phyloP scores from a whole-genome alignment of 2,329 filamentous ascomycete genomes.

The Huntiella omanensis region DNA sequence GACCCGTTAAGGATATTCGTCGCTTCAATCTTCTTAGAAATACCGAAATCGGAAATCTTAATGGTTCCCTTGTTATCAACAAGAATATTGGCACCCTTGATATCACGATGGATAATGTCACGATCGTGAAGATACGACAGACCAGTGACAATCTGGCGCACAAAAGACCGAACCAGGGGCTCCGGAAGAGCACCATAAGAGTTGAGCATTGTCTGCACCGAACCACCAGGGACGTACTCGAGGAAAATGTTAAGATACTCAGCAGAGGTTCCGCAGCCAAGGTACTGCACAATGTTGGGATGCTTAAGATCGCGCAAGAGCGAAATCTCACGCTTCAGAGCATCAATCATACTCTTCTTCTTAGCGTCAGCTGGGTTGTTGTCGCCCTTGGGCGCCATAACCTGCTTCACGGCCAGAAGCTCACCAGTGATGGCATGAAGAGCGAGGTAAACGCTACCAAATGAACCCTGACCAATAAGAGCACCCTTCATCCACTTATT shows the following conservation, averaged over 20 bases:
- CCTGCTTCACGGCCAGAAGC: slow-evolving; percentile 95
- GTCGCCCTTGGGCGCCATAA: slow-evolving; percentile 67
- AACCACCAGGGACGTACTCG: slow-evolving; percentile 93
- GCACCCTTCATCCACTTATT: slow-evolving; percentile 99
- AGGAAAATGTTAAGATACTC: slow-evolving; percentile 98
- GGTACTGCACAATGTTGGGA: slow-evolving; percentile 93
- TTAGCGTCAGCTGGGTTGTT: slow-evolving; percentile 69
- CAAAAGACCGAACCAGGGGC: slow-evolving; percentile 86
- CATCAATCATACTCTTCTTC: slow-evolving; percentile 97
- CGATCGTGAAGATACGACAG: slow-evolving; percentile 83
- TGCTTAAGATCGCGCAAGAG: slow-evolving; percentile 87
- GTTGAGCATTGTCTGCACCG: slow-evolving; percentile 95
- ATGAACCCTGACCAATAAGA: slow-evolving; percentile 89
- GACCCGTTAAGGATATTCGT: slow-evolving; percentile 59
- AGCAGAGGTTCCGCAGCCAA: slow-evolving; percentile 81
- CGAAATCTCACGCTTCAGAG: slow-evolving; percentile 88
- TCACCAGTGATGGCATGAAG: slow-evolving; percentile 92
- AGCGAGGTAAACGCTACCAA: slow-evolving; percentile 87
- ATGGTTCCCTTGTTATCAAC: slow-evolving; percentile 98
- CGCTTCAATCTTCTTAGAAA: slow-evolving; percentile 92
- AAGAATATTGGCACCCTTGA: slow-evolving; percentile 96
- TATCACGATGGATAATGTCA: slow-evolving; percentile 96
- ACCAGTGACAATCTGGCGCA: slow-evolving; percentile 83
- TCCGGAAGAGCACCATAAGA: slow-evolving; percentile 92
- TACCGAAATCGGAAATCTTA: slow-evolving; percentile 98